phyloP scores from a whole-genome alignment of 768 basidiomycete species.

The Infundibulicybe gibba region DNA sequence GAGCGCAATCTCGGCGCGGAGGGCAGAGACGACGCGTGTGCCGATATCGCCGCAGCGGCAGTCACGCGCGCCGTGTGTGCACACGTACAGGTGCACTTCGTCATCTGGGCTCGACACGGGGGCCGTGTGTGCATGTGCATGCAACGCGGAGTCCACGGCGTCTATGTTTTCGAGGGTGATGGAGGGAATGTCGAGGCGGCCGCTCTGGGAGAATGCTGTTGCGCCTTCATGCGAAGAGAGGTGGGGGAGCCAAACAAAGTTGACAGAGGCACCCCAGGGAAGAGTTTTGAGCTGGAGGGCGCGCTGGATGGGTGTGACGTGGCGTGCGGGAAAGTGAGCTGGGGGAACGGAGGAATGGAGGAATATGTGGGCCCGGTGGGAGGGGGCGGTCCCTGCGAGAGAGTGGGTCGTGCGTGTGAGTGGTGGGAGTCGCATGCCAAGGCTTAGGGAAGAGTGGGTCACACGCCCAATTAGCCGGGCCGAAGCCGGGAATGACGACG shows the following conservation, averaged over 20 bases:
- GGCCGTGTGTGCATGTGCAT: conserved; percentile 18
- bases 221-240: conserved; percentile 21
- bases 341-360: conserved; percentile 51
- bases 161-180: conserved; percentile 57
- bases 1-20: conserved; percentile 48
- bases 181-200: conserved; percentile 45
- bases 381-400: conserved; percentile 41
- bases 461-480: no score
- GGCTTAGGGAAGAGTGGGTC: no score
- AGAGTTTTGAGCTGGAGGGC: conserved; percentile 40
- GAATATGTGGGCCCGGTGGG: conserved; percentile 53
- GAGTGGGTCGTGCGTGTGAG: no score
- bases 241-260: conserved; percentile 50
- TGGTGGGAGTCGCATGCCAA: no score
- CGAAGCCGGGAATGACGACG: no score
- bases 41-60: conserved; percentile 77
- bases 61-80: conserved; percentile 76
- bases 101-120: conserved; percentile 10
- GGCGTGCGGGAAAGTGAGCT: conserved; percentile 39
- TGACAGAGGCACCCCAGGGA: conserved; percentile 53
- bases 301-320: conserved; percentile 46
- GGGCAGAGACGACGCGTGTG: conserved; percentile 45
- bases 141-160: conserved; percentile 36
- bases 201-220: conserved; percentile 51
- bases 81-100: conserved; percentile 56